Conservation (phyloP, 768 basidiomycete genomes). For the Tephrocybe sp. region DNA sequence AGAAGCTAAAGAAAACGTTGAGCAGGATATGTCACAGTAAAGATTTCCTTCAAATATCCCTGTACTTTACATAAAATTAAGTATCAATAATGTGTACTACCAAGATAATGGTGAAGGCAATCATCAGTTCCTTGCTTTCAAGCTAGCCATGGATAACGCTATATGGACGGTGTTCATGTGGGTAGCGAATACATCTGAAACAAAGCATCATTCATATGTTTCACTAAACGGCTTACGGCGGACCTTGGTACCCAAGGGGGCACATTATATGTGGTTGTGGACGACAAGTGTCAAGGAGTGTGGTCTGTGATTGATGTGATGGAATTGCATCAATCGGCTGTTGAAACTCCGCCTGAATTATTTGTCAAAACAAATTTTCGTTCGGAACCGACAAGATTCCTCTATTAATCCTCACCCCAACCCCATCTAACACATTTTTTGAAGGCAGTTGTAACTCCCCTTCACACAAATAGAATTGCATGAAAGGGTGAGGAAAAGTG, state of each 20-base stretch:
- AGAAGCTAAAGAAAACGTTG: slow-evolving; percentile 32
- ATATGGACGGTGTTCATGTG: too few species aligned
- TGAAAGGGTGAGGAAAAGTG: slow-evolving; percentile 19
- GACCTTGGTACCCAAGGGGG: too few species aligned
- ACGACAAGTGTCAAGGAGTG: too few species aligned
- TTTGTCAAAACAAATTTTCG: slow-evolving; percentile 13
- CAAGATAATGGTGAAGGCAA: too few species aligned
- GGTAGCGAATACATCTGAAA: too few species aligned
- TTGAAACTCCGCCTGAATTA: slow-evolving; percentile 20
- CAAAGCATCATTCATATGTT: too few species aligned
- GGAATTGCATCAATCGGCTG: not conserved
- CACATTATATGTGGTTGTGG: not conserved
- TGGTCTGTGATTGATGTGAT: too few species aligned
- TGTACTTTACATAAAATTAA: too few species aligned
- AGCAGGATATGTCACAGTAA: slow-evolving; percentile 29
- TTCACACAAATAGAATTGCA: slow-evolving; percentile 23
- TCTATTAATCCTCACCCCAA: slow-evolving; percentile 15
- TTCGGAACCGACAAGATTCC: slow-evolving; percentile 4
- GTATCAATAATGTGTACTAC: not conserved
- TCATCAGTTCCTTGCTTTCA: too few species aligned
- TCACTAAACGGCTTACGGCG: too few species aligned
- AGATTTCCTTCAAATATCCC: too few species aligned
- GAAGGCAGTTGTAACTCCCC: slow-evolving; percentile 28
- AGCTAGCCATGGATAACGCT: too few species aligned
- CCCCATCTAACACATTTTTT: slow-evolving; percentile 15